A percentile compares a stretch with the other conserved stretches of the same genome.
These are phyloP conservation scores for Leucosporidium yakuticum DNA, from an alignment of 768 basidiomycete genomes.

Conservation along the genomic window DNA sequence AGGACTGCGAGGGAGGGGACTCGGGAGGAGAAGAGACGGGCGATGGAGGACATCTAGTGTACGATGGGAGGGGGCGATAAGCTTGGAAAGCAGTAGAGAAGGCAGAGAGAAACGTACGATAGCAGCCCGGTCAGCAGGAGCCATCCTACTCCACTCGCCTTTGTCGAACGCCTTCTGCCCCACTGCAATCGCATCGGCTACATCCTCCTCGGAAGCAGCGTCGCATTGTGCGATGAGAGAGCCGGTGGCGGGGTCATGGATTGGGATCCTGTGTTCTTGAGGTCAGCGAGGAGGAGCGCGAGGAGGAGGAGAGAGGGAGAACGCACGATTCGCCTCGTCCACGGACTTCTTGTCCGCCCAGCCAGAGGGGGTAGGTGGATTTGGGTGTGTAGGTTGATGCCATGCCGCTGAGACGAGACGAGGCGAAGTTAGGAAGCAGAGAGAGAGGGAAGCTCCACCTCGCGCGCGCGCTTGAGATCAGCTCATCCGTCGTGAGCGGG, in stretches of 20 bases:
- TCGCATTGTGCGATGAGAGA: constrained; percentile 11
- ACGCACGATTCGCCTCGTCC: constrained; percentile 11
- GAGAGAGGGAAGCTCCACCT: too few relatives aligned
- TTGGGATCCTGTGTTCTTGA: not conserved
- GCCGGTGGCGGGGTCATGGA: constrained; percentile 28
- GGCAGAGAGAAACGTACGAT: constrained; percentile 6
- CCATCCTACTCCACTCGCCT: constrained; percentile 20
- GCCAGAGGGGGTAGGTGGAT: constrained; percentile 9
- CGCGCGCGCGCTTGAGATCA: too few relatives aligned
- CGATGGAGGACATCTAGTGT: constrained; percentile 11
- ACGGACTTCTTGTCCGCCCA: constrained; percentile 8
- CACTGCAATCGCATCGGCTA: constrained; percentile 1
- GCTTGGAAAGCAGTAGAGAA: not conserved
- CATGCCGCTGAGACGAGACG: too few relatives aligned
- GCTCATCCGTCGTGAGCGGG: too few relatives aligned
- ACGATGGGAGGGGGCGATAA: not conserved
- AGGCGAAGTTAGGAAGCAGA: not conserved
- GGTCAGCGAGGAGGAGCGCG: not conserved
- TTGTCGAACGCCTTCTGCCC: constrained; percentile 15
- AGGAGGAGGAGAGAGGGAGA: not conserved
- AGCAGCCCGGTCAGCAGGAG: constrained; percentile 20
- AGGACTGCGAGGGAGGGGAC: constrained; percentile 23
- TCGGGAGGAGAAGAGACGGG: constrained; percentile 1
- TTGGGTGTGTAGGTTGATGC: too few relatives aligned
- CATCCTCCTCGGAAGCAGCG: constrained; percentile 16